Evolutionary conservation across 306 rosid genomes (phyloP).

Genomic region (Mimosa pudica): DNA sequence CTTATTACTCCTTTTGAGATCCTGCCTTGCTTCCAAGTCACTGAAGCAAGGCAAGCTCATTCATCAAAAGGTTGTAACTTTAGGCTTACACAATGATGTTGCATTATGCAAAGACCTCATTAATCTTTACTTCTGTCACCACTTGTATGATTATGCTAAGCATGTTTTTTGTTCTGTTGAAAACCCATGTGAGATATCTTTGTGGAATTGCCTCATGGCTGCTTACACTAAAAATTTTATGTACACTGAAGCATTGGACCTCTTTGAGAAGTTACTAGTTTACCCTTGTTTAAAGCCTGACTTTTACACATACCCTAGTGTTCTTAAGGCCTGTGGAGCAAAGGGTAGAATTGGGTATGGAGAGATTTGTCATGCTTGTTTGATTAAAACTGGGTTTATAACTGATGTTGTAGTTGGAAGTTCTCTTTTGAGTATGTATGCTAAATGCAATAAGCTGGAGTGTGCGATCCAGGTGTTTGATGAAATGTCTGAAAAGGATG

Average conservation of each 20-base stretch:
- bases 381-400: slow-evolving; percentile 60
- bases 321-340: slow-evolving; percentile 74
- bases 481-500: slow-evolving; percentile 77
- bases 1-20: slow-evolving; percentile 53
- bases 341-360: slow-evolving; percentile 52
- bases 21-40: slow-evolving; percentile 50
- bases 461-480: slow-evolving; percentile 58
- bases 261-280: slow-evolving; percentile 45
- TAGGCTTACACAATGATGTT: slow-evolving; percentile 54
- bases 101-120: slow-evolving; percentile 58
- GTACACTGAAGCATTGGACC: slow-evolving; percentile 65
- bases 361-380: slow-evolving; percentile 50
- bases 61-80: slow-evolving; percentile 66
- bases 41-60: slow-evolving; percentile 58
- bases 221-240: slow-evolving; percentile 66
- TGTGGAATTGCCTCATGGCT: slow-evolving; percentile 76
- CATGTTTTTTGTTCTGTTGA: slow-evolving; percentile 51
- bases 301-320: slow-evolving; percentile 71
- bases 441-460: slow-evolving; percentile 57
- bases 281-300: slow-evolving; percentile 53
- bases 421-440: slow-evolving; percentile 67
- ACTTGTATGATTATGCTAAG: slow-evolving; percentile 46
- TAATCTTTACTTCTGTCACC: slow-evolving; percentile 57
- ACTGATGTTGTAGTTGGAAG: slow-evolving; percentile 67
- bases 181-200: slow-evolving; percentile 55